A percentile compares a stretch with the other conserved stretches of the same genome.
These are phyloP conservation scores for Candida neerlandica DNA, from an alignment of 1,139 yeast genomes.

Conservation along the genomic window DNA sequence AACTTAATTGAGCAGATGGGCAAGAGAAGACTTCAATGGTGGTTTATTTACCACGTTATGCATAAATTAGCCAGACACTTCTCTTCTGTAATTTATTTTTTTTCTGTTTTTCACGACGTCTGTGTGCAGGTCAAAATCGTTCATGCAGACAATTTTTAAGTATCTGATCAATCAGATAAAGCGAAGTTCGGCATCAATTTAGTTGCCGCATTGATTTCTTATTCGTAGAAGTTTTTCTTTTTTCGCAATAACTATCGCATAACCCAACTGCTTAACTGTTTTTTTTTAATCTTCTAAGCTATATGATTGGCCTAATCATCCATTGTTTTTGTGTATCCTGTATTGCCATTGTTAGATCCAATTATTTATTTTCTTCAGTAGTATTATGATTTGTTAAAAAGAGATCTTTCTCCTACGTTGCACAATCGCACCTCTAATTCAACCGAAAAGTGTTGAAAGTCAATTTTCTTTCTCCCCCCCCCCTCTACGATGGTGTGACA, in stretches of 20 bases:
- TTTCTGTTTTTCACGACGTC: neutral
- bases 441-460: too few species aligned
- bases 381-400: neutral
- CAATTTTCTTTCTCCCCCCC: neutral
- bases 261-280: neutral
- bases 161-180: constrained; percentile 3
- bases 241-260: neutral
- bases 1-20: neutral
- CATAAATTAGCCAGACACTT: neutral
- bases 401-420: neutral
- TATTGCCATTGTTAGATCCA: neutral
- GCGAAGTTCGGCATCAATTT: constrained; percentile 4
- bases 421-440: neutral
- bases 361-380: neutral
- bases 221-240: neutral
- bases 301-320: neutral
- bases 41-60: neutral
- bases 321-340: neutral
- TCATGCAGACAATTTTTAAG: neutral
- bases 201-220: neutral
- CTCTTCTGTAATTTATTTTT: neutral
- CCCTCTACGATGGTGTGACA: neutral
- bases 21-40: too few species aligned
- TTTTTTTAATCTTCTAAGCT: neutral
- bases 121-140: neutral